Conservation (phyloP, 2,329 filamentous ascomycete genomes). For the Teratosphaeriaceae sp. region DNA sequence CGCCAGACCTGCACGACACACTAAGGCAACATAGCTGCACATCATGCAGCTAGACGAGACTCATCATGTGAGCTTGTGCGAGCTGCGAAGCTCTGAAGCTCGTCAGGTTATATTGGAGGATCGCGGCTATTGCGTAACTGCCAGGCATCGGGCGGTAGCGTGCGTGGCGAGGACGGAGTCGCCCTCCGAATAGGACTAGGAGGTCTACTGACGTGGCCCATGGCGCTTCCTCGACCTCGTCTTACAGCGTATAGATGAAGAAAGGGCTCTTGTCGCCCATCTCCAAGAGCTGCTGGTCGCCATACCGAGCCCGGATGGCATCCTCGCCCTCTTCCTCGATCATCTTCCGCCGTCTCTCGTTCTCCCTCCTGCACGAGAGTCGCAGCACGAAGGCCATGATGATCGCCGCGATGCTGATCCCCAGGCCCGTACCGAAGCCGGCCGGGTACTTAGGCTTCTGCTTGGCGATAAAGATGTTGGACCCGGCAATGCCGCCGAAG, state of each 20-base stretch:
- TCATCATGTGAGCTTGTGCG: slow-evolving; percentile 4
- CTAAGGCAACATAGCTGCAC: no score
- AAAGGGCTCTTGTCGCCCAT: slow-evolving; percentile 33
- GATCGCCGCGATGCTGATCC: slow-evolving; percentile 16
- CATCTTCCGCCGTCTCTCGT: slow-evolving; percentile 49
- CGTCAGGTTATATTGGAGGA: neutral
- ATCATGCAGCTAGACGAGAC: slow-evolving; percentile 1
- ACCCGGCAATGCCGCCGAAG: slow-evolving; percentile 49
- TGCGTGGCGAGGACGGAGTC: no score
- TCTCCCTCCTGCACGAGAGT: slow-evolving; percentile 22
- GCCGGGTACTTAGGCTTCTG: slow-evolving; percentile 45
- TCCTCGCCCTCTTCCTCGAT: slow-evolving; percentile 27
- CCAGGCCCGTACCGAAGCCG: slow-evolving; percentile 34
- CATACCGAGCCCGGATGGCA: slow-evolving; percentile 28
- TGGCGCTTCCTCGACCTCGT: no score
- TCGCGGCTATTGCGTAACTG: no score
- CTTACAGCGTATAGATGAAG: slow-evolving; percentile 56
- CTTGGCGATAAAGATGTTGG: slow-evolving; percentile 50
- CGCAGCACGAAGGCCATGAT: slow-evolving; percentile 17
- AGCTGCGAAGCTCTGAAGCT: neutral
- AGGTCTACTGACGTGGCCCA: no score
- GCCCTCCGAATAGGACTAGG: no score
- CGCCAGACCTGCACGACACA: no score
- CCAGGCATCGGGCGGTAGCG: no score
- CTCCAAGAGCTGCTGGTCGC: slow-evolving; percentile 29